A percentile compares a stretch with the other conserved stretches of the same genome.
These are phyloP conservation scores for Naganishia friedmannii DNA, from an alignment of 768 basidiomycete species.

Conservation along the genomic window DNA sequence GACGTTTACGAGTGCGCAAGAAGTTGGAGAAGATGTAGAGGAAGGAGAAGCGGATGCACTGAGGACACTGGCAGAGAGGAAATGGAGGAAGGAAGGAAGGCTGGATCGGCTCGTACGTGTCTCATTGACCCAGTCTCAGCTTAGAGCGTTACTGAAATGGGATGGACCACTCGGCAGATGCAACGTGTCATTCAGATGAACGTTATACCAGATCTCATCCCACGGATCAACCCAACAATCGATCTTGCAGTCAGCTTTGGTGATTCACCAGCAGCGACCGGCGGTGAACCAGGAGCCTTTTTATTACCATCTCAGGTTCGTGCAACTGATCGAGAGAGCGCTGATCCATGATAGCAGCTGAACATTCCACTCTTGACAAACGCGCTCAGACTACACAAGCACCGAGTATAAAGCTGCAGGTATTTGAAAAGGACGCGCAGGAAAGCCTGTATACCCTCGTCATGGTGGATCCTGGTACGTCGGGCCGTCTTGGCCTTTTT, in stretches of 20 bases:
- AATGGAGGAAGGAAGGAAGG: constrained; percentile 78
- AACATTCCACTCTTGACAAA: not conserved
- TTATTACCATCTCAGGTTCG: constrained; percentile 67
- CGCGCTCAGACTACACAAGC: constrained; percentile 61
- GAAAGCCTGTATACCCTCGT: constrained; percentile 79
- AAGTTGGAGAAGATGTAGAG: constrained; percentile 54
- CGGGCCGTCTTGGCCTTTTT: not conserved
- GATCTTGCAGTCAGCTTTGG: constrained; percentile 67
- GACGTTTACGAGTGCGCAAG: constrained; percentile 73
- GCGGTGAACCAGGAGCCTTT: constrained; percentile 70
- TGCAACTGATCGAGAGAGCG: too few relatives aligned
- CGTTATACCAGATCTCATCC: constrained; percentile 81
- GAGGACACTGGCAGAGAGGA: constrained; percentile 74
- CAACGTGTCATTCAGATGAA: constrained; percentile 88
- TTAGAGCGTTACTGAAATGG: not conserved
- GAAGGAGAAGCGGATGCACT: constrained; percentile 35
- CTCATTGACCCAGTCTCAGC: not conserved
- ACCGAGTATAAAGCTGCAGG: constrained; percentile 67
- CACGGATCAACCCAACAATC: constrained; percentile 66
- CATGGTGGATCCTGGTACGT: constrained; percentile 76
- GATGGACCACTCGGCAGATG: constrained; percentile 60
- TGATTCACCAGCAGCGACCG: constrained; percentile 5
- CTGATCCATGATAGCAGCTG: not conserved
- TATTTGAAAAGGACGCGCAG: constrained; percentile 64
- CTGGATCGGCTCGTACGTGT: constrained; percentile 74